Evolutionary conservation across 1,284 basidiomycete genomes (phyloP).

Genomic region (Microbotryum intermedium): DNA sequence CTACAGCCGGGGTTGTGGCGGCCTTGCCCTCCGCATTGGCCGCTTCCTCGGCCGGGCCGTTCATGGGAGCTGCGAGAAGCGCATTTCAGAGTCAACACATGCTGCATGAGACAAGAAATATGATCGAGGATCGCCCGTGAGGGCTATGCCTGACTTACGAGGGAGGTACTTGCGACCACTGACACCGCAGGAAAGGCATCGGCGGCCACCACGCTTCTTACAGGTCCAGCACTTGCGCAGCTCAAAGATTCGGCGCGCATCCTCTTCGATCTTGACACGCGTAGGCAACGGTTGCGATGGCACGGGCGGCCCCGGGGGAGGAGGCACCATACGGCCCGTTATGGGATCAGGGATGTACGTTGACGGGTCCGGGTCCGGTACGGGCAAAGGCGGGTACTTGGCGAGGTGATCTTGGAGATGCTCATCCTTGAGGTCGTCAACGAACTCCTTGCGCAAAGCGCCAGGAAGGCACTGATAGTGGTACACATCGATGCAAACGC

Average conservation of each 20-base stretch:
- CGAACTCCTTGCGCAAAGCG: conserved; percentile 9
- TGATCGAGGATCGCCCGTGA: not conserved
- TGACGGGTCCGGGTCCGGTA: not conserved
- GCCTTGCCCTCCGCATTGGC: not conserved
- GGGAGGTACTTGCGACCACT: conserved; percentile 12
- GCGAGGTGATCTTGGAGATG: conserved; percentile 2
- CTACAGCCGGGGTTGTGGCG: not conserved
- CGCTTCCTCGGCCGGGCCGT: not conserved
- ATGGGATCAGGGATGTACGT: not conserved
- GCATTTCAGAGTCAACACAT: not conserved
- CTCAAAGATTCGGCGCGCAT: conserved; percentile 11
- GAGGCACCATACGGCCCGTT: not conserved
- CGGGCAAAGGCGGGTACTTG: not conserved
- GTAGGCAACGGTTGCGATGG: not conserved
- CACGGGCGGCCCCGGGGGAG: not conserved
- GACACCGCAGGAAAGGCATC: conserved; percentile 27
- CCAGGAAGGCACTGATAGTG: conserved; percentile 22
- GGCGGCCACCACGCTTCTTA: conserved; percentile 20
- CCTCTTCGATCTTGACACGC: conserved; percentile 21
- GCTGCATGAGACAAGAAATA: not conserved
- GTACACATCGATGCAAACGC: conserved; percentile 18
- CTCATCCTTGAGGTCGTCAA: conserved; percentile 11
- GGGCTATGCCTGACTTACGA: not conserved
- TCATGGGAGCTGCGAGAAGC: not conserved
- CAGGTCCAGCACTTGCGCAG: conserved; percentile 29